phyloP scores from a whole-genome alignment of 495 filamentous ascomycete genomes.

The Talaromyces trachyspermus region DNA sequence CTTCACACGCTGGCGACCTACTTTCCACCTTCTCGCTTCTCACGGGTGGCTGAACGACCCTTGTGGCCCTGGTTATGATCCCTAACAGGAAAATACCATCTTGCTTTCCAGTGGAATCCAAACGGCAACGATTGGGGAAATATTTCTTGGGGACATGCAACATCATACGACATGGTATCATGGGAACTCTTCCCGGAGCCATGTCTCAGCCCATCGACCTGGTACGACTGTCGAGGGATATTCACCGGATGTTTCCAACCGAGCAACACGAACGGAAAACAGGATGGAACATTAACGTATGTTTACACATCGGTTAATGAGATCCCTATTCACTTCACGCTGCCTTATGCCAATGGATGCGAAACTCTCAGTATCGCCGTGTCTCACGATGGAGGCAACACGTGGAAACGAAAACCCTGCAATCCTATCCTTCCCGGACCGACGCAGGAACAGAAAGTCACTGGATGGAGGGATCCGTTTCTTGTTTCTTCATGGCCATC shows the following conservation, averaged over 20 bases:
- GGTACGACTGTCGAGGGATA: conserved; percentile 44
- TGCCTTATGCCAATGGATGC: conserved; percentile 40
- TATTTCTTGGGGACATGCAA: conserved; percentile 38
- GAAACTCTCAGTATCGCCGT: conserved; percentile 45
- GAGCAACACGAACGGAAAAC: conserved; percentile 31
- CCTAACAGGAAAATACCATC: conserved; percentile 31
- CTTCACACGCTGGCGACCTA: conserved; percentile 36
- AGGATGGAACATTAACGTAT: conserved; percentile 30
- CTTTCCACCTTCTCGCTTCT: conserved; percentile 43
- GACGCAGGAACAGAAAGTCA: conserved; percentile 39
- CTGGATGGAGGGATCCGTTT: conserved; percentile 50
- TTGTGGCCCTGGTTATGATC: conserved; percentile 48
- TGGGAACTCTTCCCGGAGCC: conserved; percentile 32
- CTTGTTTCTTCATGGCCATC: conserved; percentile 32
- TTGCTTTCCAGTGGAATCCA: conserved; percentile 43
- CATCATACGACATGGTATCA: conserved; percentile 33
- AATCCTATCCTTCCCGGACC: conserved; percentile 44
- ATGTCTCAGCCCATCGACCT: conserved; percentile 25
- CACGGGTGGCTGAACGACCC: conserved; percentile 53
- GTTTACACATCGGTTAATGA: conserved; percentile 47
- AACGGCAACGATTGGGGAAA: conserved; percentile 38
- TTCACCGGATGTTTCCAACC: conserved; percentile 46
- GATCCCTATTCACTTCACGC: conserved; percentile 42
- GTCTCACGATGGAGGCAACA: conserved; percentile 41
- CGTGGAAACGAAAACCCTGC: conserved; percentile 38